A percentile compares a stretch with the other conserved stretches of the same genome.
Conservation (phyloP, 768 basidiomycete species). For the Pulveroboletus sp. region DNA sequence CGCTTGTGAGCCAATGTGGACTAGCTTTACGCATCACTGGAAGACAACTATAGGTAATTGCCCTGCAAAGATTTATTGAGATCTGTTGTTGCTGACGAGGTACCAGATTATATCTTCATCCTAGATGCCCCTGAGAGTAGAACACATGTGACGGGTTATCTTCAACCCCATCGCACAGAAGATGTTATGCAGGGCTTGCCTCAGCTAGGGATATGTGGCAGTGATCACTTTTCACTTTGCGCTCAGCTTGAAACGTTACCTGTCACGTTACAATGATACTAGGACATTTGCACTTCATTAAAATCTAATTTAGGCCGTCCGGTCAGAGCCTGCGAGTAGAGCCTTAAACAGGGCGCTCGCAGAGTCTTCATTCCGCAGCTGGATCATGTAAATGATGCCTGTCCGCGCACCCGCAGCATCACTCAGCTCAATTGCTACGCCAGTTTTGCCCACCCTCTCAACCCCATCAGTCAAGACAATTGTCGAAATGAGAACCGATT, state of each 20-base stretch:
- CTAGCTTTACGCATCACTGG: slow-evolving; percentile 88
- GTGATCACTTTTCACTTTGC: slow-evolving; percentile 81
- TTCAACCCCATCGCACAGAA: slow-evolving; percentile 54
- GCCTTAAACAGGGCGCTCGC: slow-evolving; percentile 83
- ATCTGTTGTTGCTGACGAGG: slow-evolving; percentile 5
- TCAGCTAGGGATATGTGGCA: slow-evolving; percentile 70
- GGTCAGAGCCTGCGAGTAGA: slow-evolving; percentile 82
- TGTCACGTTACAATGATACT: slow-evolving; percentile 5
- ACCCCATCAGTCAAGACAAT: slow-evolving; percentile 96
- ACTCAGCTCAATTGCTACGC: slow-evolving; percentile 93
- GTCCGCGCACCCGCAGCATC: slow-evolving; percentile 81
- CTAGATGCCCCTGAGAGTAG: slow-evolving; percentile 38
- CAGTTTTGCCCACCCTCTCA: slow-evolving; percentile 97
- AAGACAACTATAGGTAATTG: slow-evolving; percentile 67
- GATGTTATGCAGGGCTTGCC: slow-evolving; percentile 74
- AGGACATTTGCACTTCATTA: not conserved
- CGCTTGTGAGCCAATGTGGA: slow-evolving; percentile 74
- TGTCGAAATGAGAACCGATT: slow-evolving; percentile 83
- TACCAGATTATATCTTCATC: slow-evolving; percentile 86
- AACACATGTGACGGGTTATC: slow-evolving; percentile 46
- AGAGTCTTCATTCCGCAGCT: slow-evolving; percentile 82
- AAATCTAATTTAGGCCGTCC: slow-evolving; percentile 35
- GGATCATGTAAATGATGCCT: slow-evolving; percentile 96
- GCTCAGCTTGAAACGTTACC: slow-evolving; percentile 45
- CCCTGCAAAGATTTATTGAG: not conserved